Base-by-base conservation (phyloP, 805 yeast species). In the Pichia phayaonensis region DNA sequence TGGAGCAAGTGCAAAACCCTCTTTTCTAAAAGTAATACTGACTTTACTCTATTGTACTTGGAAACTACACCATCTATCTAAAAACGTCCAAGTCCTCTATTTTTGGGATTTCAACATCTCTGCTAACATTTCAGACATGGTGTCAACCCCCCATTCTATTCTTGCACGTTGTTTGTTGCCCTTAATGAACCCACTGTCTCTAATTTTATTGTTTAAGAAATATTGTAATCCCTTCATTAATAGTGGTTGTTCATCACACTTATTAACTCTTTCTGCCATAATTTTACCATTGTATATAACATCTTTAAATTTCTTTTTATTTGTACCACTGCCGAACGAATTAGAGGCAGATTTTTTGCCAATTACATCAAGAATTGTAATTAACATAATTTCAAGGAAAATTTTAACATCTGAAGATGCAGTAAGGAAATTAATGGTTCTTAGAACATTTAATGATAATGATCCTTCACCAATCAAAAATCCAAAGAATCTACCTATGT, bases 401-500 rank as follows among this genome's bases (percentile, higher is more conserved):
- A 89, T 65, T 39, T 74, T 73, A 2, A 82, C 74, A 54, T 87
- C 90, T 0, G 75, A 59, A 22, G 75, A 72, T 13, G 86, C 68
- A 0, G 89, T 79, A 50, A 90, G 66, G 52, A 90, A 83, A 57
- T 92, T 86, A 31, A 87, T 77, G 8, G 81, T 81, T 56, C 85
- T 79, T 56, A 94, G 72, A 2, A 86, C 67, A 60, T 87, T 90
- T 45, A 94, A 70, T 3, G 89, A 81, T 53, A 92, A 70, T 0
- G 83, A 74, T 1, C 86, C 87, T 59, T 86, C 89, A 2, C 86
- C 81, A 18, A 90, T 76, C 42, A 94, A 62, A 46, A 70, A 72
- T 0, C 96, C 98, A 60, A 79, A 94, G 56, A 94, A 81, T 52
- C 88, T 74, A 3, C 96, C 97, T 56, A 83, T 71, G 56, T 87